These are phyloP conservation scores for Syncephalastrum sp. DNA, from an alignment of 371 early-diverging fungal species.

Conservation along the genomic window DNA sequence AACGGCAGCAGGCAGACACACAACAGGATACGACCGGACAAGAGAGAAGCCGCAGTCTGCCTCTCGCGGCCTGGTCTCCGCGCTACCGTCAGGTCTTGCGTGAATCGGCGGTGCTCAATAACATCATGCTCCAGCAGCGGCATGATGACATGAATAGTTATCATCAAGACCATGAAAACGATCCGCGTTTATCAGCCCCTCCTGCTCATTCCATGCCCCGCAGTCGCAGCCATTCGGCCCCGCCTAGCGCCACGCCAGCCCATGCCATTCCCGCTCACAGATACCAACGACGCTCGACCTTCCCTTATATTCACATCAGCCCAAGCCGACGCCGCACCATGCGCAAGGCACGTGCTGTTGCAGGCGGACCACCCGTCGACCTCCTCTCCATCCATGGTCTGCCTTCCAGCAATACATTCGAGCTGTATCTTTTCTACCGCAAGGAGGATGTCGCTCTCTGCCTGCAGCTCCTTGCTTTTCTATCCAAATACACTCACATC, in stretches of 20 bases:
- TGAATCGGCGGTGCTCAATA: not conserved
- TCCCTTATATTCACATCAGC: slow-evolving; percentile 37
- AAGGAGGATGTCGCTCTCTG: slow-evolving; percentile 85
- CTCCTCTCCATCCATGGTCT: not conserved
- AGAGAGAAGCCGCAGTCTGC: not conserved
- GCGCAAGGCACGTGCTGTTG: slow-evolving; percentile 17
- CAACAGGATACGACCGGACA: slow-evolving; percentile 1
- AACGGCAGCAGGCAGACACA: slow-evolving; percentile 1
- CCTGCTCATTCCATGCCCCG: slow-evolving; percentile 2
- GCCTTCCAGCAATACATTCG: slow-evolving; percentile 27
- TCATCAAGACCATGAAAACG: not conserved
- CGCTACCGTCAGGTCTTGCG: slow-evolving; percentile 5
- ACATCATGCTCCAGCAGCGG: not conserved
- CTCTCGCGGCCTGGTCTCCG: not conserved
- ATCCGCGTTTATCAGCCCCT: slow-evolving; percentile 5
- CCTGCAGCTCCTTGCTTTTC: slow-evolving; percentile 81
- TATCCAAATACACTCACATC: slow-evolving; percentile 80
- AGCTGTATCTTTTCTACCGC: slow-evolving; percentile 56
- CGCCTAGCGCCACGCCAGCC: not conserved
- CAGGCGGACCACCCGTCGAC: slow-evolving; percentile 17
- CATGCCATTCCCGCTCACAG: slow-evolving; percentile 2
- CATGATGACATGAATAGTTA: not conserved
- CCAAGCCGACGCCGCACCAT: slow-evolving; percentile 30
- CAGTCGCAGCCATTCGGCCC: not conserved
- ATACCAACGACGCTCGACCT: slow-evolving; percentile 32